A percentile compares a stretch with the other conserved stretches of the same genome.
phyloP scores from a whole-genome alignment of 2,329 filamentous ascomycete genomes.

The Ceratocystiopsis brevicomis region DNA sequence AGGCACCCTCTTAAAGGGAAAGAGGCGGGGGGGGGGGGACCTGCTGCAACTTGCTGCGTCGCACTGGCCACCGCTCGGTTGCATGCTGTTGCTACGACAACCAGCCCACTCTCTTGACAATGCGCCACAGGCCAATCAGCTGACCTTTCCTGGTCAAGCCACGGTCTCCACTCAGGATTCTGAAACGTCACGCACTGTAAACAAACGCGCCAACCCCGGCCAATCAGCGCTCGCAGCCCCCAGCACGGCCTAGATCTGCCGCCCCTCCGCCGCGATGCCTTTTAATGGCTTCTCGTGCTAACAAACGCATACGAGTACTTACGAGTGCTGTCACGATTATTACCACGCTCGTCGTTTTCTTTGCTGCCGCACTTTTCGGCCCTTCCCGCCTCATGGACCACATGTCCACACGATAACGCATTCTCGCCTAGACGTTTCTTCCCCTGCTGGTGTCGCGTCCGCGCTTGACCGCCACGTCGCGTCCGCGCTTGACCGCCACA shows the following conservation, averaged over 20 bases:
- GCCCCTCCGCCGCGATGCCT: not conserved
- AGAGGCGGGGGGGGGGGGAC: too few species aligned
- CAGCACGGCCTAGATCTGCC: not conserved
- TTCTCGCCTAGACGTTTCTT: not conserved
- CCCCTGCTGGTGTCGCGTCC: not conserved
- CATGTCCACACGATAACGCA: not conserved
- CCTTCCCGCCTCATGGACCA: not conserved
- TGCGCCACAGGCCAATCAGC: not conserved
- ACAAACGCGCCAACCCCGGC: slow-evolving; percentile 7
- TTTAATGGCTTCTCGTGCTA: not conserved
- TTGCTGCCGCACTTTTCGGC: too few species aligned
- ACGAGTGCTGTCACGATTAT: too few species aligned
- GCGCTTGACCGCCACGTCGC: slow-evolving; percentile 1
- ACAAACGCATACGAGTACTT: not conserved
- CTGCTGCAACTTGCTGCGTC: not conserved
- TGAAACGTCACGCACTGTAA: slow-evolving; percentile 2
- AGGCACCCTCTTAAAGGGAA: not conserved
- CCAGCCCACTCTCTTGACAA: not conserved
- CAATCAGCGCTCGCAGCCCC: slow-evolving; percentile 2
- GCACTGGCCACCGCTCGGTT: not conserved
- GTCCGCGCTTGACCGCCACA: too few species aligned
- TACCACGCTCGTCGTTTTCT: not conserved
- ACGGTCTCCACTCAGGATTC: too few species aligned
- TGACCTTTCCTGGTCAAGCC: too few species aligned
- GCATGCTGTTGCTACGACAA: slow-evolving; percentile 7